A percentile compares a stretch with the other conserved stretches of the same genome.
These are phyloP conservation scores for Lodderomyces theae DNA, from an alignment of 1,139 yeast species.

Conservation along the genomic window DNA sequence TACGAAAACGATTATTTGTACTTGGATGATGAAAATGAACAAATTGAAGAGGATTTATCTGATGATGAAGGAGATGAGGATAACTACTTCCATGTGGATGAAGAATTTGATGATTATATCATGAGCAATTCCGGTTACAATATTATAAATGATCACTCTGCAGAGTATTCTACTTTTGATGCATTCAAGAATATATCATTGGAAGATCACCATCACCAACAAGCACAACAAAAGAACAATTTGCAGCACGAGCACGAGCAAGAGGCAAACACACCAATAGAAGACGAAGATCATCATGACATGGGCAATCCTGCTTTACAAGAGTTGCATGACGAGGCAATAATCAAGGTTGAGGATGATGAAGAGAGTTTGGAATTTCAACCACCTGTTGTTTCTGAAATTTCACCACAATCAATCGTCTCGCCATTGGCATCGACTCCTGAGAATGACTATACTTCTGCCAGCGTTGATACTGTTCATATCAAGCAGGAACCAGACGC, in stretches of 20 bases:
- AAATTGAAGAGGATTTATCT: constrained; percentile 36
- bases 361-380: background rate
- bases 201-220: constrained; percentile 3
- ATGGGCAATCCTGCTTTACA: constrained; percentile 1
- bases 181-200: constrained; percentile 4
- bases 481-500: constrained; percentile 4
- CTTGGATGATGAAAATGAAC: constrained; percentile 32
- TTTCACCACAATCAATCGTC: constrained; percentile 2
- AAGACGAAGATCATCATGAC: constrained; percentile 4
- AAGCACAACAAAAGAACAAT: background rate
- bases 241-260: constrained; percentile 1
- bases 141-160: constrained; percentile 2
- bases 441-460: background rate
- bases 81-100: constrained; percentile 39
- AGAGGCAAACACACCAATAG: constrained; percentile 2
- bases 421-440: background rate
- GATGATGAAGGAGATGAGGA: constrained; percentile 40
- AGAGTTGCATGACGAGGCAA: constrained; percentile 4
- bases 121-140: constrained; percentile 17
- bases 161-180: constrained; percentile 11
- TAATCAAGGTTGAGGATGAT: background rate
- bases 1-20: constrained; percentile 36
- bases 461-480: background rate
- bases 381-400: constrained; percentile 2
- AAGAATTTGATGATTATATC: constrained; percentile 34